Evolutionary conservation across 2,329 filamentous ascomycete genomes (phyloP).

Genomic region (Torrubiella hemipterigena): DNA sequence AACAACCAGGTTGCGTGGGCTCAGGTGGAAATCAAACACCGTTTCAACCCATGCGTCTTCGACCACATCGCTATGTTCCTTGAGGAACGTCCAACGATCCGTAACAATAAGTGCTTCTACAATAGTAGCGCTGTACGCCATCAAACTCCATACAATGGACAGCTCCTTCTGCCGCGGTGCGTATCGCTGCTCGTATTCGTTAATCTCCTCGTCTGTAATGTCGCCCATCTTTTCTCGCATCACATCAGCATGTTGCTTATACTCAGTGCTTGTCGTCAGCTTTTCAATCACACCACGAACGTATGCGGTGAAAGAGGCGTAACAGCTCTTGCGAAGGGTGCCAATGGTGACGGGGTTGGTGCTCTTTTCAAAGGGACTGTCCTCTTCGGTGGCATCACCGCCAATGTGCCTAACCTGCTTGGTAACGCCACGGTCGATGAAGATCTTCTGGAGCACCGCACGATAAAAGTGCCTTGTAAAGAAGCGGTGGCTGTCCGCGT

Average conservation of each 20-base stretch:
- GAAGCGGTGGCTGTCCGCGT: conserved; percentile 69
- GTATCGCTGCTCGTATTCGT: conserved; percentile 56
- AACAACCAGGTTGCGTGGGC: conserved; percentile 84
- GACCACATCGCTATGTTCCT: conserved; percentile 61
- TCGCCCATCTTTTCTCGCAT: conserved; percentile 53
- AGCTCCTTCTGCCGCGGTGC: conserved; percentile 62
- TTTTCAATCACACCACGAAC: conserved; percentile 72
- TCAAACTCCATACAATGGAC: conserved; percentile 81
- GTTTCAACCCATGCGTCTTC: conserved; percentile 79
- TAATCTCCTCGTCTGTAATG: conserved; percentile 66
- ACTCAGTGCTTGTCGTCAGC: conserved; percentile 45
- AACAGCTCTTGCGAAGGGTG: conserved; percentile 68
- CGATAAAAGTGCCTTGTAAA: conserved; percentile 92
- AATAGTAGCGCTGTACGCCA: conserved; percentile 87
- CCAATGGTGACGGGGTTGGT: conserved; percentile 80
- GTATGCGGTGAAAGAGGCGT: conserved; percentile 63
- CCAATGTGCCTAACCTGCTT: conserved; percentile 37
- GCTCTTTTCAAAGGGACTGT: conserved; percentile 38
- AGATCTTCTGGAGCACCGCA: conserved; percentile 81
- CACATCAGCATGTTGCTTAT: conserved; percentile 45
- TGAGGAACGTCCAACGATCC: conserved; percentile 80
- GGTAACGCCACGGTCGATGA: conserved; percentile 73
- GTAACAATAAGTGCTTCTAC: conserved; percentile 83
- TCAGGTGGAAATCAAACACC: conserved; percentile 79
- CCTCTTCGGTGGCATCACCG: conserved; percentile 9